These are phyloP conservation scores for Herpetomonas muscarum DNA, from an alignment of 208 protist species.

Conservation along the genomic window DNA sequence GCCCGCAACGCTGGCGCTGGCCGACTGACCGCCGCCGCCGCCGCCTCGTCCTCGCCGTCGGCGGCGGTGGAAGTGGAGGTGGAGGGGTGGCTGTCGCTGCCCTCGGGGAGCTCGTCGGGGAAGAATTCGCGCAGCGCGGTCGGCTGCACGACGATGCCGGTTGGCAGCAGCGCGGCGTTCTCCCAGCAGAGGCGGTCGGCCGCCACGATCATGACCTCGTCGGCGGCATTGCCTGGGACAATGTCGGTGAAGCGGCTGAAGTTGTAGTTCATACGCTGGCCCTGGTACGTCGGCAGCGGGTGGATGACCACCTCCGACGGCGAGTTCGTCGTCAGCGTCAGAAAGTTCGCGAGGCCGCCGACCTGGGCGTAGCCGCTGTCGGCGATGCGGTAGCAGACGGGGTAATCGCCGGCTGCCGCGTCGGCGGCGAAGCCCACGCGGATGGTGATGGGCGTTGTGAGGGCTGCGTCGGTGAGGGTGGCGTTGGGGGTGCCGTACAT, in stretches of 20 bases:
- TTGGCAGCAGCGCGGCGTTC: conserved; percentile 16
- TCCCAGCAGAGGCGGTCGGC: conserved; percentile 72
- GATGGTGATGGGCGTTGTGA: conserved; percentile 23
- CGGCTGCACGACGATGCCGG: conserved; percentile 33
- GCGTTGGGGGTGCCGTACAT: conserved; percentile 56
- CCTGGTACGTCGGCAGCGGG: conserved; percentile 57
- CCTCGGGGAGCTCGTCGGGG: too few species aligned
- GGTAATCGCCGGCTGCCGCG: conserved; percentile 18
- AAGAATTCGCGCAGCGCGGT: conserved; percentile 19
- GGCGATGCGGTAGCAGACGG: conserved; percentile 71
- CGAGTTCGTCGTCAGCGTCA: conserved; percentile 39
- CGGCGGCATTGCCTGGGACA: conserved; percentile 21
- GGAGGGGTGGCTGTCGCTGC: too few species aligned
- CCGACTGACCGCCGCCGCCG: too few species aligned
- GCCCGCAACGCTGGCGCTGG: too few species aligned
- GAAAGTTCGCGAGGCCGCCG: conserved; percentile 14
- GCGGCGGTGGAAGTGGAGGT: too few species aligned
- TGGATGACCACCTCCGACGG: conserved; percentile 26
- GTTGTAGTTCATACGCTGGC: conserved; percentile 67
- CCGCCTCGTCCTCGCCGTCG: too few species aligned
- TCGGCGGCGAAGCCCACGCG: conserved; percentile 64
- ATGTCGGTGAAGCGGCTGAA: conserved; percentile 35
- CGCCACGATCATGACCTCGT: conserved; percentile 70
- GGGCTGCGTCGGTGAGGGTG: conserved; percentile 11
- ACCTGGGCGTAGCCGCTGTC: conserved; percentile 80